Percentiles rank a stretch among this genome's conserved stretches.
Evolutionary conservation across 2,329 filamentous ascomycete genomes (phyloP).

Genomic region (Truncatella angustata): DNA sequence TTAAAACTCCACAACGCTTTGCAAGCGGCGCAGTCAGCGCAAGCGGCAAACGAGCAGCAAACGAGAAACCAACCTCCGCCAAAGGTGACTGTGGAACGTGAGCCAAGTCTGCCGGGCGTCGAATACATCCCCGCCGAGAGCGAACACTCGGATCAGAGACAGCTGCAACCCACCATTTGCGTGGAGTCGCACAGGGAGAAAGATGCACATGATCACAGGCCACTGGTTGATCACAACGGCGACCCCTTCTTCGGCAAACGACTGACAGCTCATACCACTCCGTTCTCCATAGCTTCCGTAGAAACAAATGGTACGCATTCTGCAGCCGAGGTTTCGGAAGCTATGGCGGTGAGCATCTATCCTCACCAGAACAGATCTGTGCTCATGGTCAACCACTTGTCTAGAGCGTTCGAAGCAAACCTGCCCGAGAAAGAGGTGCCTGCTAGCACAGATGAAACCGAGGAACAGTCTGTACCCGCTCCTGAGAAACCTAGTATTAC

Average conservation of each 20-base stretch:
- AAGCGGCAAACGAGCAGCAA: conserved; percentile 27
- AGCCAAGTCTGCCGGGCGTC: conserved; percentile 15
- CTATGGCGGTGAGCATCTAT: conserved; percentile 60
- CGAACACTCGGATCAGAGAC: conserved; percentile 24
- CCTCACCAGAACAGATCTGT: conserved; percentile 65
- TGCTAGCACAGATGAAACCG: conserved; percentile 14
- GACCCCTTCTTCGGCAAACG: conserved; percentile 53
- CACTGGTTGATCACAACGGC: conserved; percentile 49
- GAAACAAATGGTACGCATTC: conserved; percentile 60
- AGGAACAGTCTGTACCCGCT: conserved; percentile 18
- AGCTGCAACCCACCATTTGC: conserved; percentile 27
- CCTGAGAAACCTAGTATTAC: conserved; percentile 34
- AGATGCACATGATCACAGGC: conserved; percentile 28
- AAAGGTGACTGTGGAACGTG: conserved; percentile 26
- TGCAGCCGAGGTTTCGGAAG: conserved; percentile 59
- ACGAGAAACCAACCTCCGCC: conserved; percentile 15
- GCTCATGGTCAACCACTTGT: conserved; percentile 57
- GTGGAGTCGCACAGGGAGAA: conserved; percentile 32
- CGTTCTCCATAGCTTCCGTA: conserved; percentile 60
- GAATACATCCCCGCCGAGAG: conserved; percentile 22
- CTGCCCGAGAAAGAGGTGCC: conserved; percentile 25
- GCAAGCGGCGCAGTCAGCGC: conserved; percentile 29
- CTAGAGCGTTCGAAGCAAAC: conserved; percentile 47
- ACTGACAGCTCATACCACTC: conserved; percentile 56
- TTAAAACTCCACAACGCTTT: conserved; percentile 52